phyloP scores from a whole-genome alignment of 2,329 filamentous ascomycete species.

The Orbilia quercus region DNA sequence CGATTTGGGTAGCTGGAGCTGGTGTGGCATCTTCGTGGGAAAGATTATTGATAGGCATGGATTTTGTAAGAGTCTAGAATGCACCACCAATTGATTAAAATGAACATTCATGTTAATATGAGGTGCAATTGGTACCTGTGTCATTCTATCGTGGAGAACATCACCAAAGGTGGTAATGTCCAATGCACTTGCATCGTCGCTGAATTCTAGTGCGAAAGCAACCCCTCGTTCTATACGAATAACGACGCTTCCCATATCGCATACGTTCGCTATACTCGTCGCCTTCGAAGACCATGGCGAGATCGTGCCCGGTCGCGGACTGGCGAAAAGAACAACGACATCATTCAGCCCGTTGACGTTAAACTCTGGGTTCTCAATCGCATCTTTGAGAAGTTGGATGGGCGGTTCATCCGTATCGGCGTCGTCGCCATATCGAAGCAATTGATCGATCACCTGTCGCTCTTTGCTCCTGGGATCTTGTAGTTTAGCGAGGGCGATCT shows the following conservation, averaged over 20 bases:
- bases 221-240: conserved; percentile 88
- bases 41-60: conserved; percentile 38
- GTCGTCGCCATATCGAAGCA: conserved; percentile 71
- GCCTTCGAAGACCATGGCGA: conserved; percentile 98
- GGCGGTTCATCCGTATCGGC: conserved; percentile 63
- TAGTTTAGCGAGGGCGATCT: conserved; percentile 62
- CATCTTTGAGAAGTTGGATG: conserved; percentile 64
- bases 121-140: conserved; percentile 62
- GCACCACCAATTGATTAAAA: background rate
- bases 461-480: conserved; percentile 63
- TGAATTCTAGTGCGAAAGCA: conserved; percentile 76
- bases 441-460: conserved; percentile 68
- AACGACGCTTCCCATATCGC: conserved; percentile 76
- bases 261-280: conserved; percentile 91
- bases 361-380: conserved; percentile 67
- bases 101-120: background rate
- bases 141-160: conserved; percentile 92
- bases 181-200: conserved; percentile 66
- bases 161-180: conserved; percentile 71
- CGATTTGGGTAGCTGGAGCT: conserved; percentile 80
- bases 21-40: conserved; percentile 66
- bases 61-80: conserved; percentile 43
- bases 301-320: conserved; percentile 81
- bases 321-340: conserved; percentile 74
- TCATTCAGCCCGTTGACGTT: conserved; percentile 61